Conservation (phyloP, 306 rosid species). For the Spatholobus suberectus region DNA sequence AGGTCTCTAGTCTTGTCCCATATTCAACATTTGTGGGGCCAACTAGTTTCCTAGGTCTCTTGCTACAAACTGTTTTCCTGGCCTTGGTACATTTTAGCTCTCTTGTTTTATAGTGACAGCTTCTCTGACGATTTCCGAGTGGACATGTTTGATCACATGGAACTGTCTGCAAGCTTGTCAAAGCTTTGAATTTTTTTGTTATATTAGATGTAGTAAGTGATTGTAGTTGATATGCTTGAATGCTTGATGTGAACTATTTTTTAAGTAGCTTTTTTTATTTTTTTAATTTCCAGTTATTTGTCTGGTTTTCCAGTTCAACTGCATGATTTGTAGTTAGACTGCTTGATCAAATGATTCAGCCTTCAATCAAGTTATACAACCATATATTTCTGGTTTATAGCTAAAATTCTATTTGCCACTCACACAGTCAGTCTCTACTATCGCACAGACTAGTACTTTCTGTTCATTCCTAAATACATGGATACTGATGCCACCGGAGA, state of each 20-base stretch:
- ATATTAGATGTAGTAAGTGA: background rate
- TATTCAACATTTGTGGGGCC: background rate
- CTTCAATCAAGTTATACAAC: background rate
- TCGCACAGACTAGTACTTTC: background rate
- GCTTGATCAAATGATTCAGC: background rate
- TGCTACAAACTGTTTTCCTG: background rate
- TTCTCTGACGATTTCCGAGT: background rate
- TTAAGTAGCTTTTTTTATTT: background rate
- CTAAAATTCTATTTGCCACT: background rate
- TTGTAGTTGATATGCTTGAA: background rate
- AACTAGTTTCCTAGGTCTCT: background rate
- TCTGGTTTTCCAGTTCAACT: background rate
- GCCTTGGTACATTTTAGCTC: background rate
- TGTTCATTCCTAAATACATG: conserved; percentile 29
- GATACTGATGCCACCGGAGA: conserved; percentile 39
- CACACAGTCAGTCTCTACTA: background rate
- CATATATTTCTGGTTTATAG: background rate
- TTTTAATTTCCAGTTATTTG: background rate
- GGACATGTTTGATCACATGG: background rate
- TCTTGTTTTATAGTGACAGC: background rate
- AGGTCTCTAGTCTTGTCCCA: background rate
- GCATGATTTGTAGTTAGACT: background rate
- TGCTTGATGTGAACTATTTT: background rate
- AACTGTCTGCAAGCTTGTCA: background rate
- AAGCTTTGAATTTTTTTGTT: too few relatives aligned